Base-by-base conservation (phyloP, 352 stramenopile species). In the Globisporangium middletonii region DNA sequence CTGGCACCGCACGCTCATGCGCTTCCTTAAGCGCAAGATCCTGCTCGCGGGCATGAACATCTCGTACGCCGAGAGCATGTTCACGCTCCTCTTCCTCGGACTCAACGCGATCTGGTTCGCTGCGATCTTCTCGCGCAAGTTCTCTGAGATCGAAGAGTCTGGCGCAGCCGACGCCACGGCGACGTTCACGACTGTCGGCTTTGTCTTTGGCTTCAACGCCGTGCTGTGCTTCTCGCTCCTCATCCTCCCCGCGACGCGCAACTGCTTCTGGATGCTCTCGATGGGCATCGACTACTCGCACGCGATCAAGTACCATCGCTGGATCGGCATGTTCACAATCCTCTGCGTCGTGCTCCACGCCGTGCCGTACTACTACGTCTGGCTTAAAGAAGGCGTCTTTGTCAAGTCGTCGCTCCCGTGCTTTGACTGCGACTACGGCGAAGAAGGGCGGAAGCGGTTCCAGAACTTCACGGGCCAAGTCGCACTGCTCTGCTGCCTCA, bases 221-320 rank as follows among this genome's bases (percentile, higher is more conserved):
- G 67, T 86, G 58, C 64, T 88, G 18, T 81, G 77, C 55, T 88
- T 88, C 58, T 79, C 77, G 53, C 55, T 88, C 41, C 59, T 88
- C 42, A 62, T 86, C 53, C 69, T 89, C 23, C 79, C 79, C 2
- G 79, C 78, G 6, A 86, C 79, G 27, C 73, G 79, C 33, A 85
- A 88, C 58, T 90, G 74, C 55, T 92, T 92, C 61, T 94, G 84
- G 84, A 88, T 94, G 76, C 62, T 92, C 46, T 75, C 80, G 5
- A 79, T 91, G 59, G 83, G 83, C 18, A 83, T 95, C 49, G 81
- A 92, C 69, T 95, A 94, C 76, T 89, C 85, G 46, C 79, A 92
- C 59, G 67, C 65, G 26, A 90, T 95, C 69, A 92, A 92, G 72
- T 94, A 93, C 68, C 86, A 95, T 68, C 83, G 86, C 46, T 92